phyloP scores from a whole-genome alignment of 2,329 filamentous ascomycete genomes.

The Phyllosticta paracitricarpa region DNA sequence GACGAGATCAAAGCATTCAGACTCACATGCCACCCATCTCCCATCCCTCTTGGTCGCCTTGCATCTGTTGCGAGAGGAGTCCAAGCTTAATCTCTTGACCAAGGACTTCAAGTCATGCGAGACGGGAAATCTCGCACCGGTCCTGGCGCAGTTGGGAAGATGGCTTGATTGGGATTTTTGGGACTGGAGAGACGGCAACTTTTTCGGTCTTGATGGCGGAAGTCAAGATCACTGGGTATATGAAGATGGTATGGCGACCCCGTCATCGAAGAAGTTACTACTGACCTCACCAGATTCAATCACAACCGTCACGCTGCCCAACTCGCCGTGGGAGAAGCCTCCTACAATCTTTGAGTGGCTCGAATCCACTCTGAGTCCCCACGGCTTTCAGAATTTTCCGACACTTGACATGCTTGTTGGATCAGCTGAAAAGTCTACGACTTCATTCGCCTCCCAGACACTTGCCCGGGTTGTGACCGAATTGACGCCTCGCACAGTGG shows the following conservation, averaged over 20 bases:
- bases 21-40: slow-evolving; percentile 34
- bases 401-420: slow-evolving; percentile 23
- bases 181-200: slow-evolving; percentile 41
- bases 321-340: slow-evolving; percentile 34
- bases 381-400: slow-evolving; percentile 24
- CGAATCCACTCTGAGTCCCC: slow-evolving; percentile 21
- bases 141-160: slow-evolving; percentile 68
- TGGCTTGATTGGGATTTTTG: slow-evolving; percentile 71
- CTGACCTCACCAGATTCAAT: slow-evolving; percentile 5
- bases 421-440: slow-evolving; percentile 1
- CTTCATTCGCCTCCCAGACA: not conserved
- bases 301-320: slow-evolving; percentile 13
- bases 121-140: slow-evolving; percentile 50
- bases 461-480: slow-evolving; percentile 1
- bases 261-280: not conserved
- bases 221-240: slow-evolving; percentile 45
- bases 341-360: slow-evolving; percentile 50
- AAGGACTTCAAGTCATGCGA: slow-evolving; percentile 38
- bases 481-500: slow-evolving; percentile 46
- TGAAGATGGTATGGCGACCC: slow-evolving; percentile 37
- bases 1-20: slow-evolving; percentile 4
- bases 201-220: slow-evolving; percentile 52
- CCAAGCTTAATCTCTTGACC: slow-evolving; percentile 61
- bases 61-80: slow-evolving; percentile 81
- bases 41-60: slow-evolving; percentile 61